Base-by-base conservation (phyloP, 2,329 filamentous ascomycete species). In the Eutypella sp. region DNA sequence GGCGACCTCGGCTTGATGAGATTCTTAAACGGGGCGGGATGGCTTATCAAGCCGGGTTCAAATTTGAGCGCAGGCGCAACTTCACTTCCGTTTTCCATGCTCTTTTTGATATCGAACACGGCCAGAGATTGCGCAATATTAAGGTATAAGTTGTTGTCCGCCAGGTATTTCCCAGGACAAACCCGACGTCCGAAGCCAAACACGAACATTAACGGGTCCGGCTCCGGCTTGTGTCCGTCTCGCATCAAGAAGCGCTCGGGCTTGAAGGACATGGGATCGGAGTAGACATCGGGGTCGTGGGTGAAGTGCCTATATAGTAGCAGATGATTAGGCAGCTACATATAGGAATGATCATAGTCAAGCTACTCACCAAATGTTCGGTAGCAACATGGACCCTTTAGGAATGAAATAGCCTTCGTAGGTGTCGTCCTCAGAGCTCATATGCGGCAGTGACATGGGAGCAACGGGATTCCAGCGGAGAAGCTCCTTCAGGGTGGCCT, bases 231-330 rank as follows among this genome's bases (percentile, higher is more conserved):
- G 5, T 60, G 56, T 11, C 51, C 54, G 1, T 56, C 52, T 5
- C 57, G 57, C 29, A 20, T 38, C 1, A 71, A 51, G 49, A 56
- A 69, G 0, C 67, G 56, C 1, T 62, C 60, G 0, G 66, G 67
- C 22, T 65, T 52, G 19, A 70, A 70, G 2, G 20, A 13, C 4
- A 47, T 49, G 0, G 66, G 66, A 9, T 65, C 42, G 0, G 77
- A 71, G 60, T 89, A 88, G 2, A 79, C 79, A 29, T 82, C 78
- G 2, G 81, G 77, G 56, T 89, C 85, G 62, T 88, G 85, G 20
- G 83, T 75, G 15, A 67, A 56, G 54, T 53, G 64, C 48, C 52
- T 56, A 39, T 33, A 15, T 31, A 15, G 33, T 39, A 16, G 22
- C 9, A 27, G 11, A 23, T 27, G 13, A 33, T 29, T n/a, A 44